Percentiles rank a stretch among this genome's conserved stretches.
phyloP scores from a whole-genome alignment of 352 stramenopile genomes.

The Phytophthora chlamydospora region DNA sequence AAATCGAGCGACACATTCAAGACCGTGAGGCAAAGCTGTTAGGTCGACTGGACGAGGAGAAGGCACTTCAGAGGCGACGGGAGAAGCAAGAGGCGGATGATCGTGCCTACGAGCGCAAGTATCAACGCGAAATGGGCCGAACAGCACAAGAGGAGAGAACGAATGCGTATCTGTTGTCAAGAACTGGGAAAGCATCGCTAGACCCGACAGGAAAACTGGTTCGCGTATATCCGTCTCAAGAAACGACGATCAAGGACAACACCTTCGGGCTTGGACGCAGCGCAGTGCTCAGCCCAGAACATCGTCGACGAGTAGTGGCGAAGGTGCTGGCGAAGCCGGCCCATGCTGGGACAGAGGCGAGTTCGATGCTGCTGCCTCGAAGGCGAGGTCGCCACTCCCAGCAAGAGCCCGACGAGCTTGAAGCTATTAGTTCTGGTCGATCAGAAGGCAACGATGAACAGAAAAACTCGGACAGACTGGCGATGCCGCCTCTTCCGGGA shows the following conservation, averaged over 20 bases:
- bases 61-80: conserved; percentile 38
- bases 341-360: conserved; percentile 33
- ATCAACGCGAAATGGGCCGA: conserved; percentile 74
- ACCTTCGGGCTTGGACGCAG: conserved; percentile 74
- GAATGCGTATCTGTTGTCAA: conserved; percentile 56
- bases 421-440: conserved; percentile 9
- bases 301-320: conserved; percentile 50
- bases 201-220: conserved; percentile 68
- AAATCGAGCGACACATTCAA: conserved; percentile 59
- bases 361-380: conserved; percentile 38
- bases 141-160: conserved; percentile 59
- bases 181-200: conserved; percentile 62
- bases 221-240: conserved; percentile 72
- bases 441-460: conserved; percentile 13
- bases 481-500: conserved; percentile 22
- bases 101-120: conserved; percentile 64
- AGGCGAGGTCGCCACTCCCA: not conserved
- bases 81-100: conserved; percentile 49
- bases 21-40: conserved; percentile 61
- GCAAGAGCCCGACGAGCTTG: conserved; percentile 6
- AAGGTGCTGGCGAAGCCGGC: conserved; percentile 50
- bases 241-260: conserved; percentile 72
- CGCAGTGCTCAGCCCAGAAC: conserved; percentile 43
- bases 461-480: conserved; percentile 10
- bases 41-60: conserved; percentile 57